phyloP scores from a whole-genome alignment of 108 stramenopile species.

The Nitzschia sp. region DNA sequence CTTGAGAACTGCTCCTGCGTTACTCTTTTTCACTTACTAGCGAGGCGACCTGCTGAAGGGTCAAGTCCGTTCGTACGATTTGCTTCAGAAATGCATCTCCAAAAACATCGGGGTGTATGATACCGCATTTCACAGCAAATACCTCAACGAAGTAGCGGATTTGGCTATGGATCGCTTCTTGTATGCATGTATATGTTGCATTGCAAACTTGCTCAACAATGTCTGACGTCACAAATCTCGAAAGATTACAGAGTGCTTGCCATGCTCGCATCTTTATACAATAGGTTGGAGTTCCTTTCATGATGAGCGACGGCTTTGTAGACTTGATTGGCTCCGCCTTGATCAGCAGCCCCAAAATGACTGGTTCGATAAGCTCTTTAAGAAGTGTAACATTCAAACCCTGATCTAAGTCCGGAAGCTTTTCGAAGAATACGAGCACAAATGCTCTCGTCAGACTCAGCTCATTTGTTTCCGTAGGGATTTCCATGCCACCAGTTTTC shows the following conservation, averaged over 20 bases:
- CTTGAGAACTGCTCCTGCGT: no score
- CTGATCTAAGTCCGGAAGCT: constrained; percentile 50
- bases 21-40: constrained; percentile 25
- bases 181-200: constrained; percentile 52
- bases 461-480: constrained; percentile 44
- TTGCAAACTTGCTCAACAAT: constrained; percentile 58
- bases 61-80: constrained; percentile 59
- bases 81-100: constrained; percentile 48
- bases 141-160: constrained; percentile 85
- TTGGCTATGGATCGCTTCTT: constrained; percentile 66
- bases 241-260: constrained; percentile 82
- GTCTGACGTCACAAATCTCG: constrained; percentile 64
- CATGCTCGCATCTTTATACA: constrained; percentile 67
- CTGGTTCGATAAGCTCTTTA: constrained; percentile 52
- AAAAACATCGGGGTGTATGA: constrained; percentile 58
- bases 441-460: constrained; percentile 69
- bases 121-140: constrained; percentile 75
- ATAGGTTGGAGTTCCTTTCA: constrained; percentile 71
- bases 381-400: constrained; percentile 51
- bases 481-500: constrained; percentile 8
- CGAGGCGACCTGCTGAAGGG: constrained; percentile 75
- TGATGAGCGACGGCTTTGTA: constrained; percentile 45
- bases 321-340: constrained; percentile 39
- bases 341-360: constrained; percentile 62
- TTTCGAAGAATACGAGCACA: constrained; percentile 64